These are phyloP conservation scores for Bidens hawaiensis DNA, from an alignment of 140 eudicot species.

Conservation along the genomic window DNA sequence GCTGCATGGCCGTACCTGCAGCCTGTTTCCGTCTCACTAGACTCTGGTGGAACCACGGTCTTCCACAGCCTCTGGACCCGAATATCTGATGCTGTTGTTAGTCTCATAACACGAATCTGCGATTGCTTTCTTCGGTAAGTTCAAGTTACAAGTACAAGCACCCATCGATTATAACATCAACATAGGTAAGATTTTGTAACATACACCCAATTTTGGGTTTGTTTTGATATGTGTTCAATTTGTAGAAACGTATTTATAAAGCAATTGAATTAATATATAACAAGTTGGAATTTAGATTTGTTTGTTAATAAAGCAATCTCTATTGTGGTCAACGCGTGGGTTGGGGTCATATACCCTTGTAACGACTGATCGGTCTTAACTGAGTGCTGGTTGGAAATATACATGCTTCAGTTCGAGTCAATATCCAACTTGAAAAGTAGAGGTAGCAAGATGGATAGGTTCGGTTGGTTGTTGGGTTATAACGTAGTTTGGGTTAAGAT, in stretches of 20 bases:
- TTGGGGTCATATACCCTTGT: too few relatives aligned
- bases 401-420: too few relatives aligned
- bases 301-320: too few relatives aligned
- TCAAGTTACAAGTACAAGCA: constrained; percentile 4
- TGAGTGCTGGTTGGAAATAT: too few relatives aligned
- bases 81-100: constrained; percentile 5
- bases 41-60: constrained; percentile 10
- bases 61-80: constrained; percentile 23
- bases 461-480: too few relatives aligned
- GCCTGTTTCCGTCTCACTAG: constrained; percentile 29
- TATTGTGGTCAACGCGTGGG: too few relatives aligned
- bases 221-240: constrained; percentile 8
- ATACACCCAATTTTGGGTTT: not conserved
- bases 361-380: too few relatives aligned
- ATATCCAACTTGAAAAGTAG: too few relatives aligned
- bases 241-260: constrained; percentile 3
- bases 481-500: too few relatives aligned
- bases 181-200: constrained; percentile 8
- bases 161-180: constrained; percentile 14
- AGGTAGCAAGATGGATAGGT: too few relatives aligned
- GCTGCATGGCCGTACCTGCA: constrained; percentile 38
- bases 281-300: not conserved
- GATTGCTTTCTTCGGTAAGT: constrained; percentile 18
- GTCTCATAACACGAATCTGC: constrained; percentile 7
- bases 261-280: not conserved